Percentiles rank a stretch among this genome's conserved stretches.
Evolutionary conservation across 495 filamentous ascomycete species (phyloP).

Genomic region (Aspergillus incahuasiensis): DNA sequence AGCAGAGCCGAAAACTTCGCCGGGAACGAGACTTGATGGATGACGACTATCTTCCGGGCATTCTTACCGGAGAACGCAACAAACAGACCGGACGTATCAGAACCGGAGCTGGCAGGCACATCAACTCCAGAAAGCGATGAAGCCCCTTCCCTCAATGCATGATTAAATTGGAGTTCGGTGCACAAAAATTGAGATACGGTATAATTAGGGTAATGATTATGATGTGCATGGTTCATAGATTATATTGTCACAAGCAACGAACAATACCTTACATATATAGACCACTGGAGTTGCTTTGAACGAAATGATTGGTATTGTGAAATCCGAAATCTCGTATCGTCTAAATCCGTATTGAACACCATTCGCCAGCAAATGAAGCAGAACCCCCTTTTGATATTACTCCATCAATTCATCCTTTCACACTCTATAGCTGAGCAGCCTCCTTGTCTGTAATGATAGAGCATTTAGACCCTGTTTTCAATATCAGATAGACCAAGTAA

Average conservation of each 20-base stretch:
- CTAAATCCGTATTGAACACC: slow-evolving; percentile 41
- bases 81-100: slow-evolving; percentile 60
- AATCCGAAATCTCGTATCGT: slow-evolving; percentile 25
- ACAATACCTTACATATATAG: slow-evolving; percentile 1
- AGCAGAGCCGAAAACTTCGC: slow-evolving; percentile 57
- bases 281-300: background rate
- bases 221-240: slow-evolving; percentile 10
- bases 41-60: slow-evolving; percentile 83
- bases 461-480: slow-evolving; percentile 12
- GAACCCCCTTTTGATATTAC: slow-evolving; percentile 29
- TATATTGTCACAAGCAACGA: slow-evolving; percentile 18
- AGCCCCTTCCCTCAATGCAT: slow-evolving; percentile 25
- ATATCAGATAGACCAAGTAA: background rate
- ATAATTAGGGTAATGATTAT: slow-evolving; percentile 15
- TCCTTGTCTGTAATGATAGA: slow-evolving; percentile 22
- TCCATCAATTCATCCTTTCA: slow-evolving; percentile 11
- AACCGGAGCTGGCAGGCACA: slow-evolving; percentile 79
- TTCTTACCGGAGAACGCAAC: slow-evolving; percentile 73
- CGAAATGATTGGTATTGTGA: slow-evolving; percentile 6
- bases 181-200: slow-evolving; percentile 25
- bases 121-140: slow-evolving; percentile 74
- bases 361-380: slow-evolving; percentile 38
- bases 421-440: slow-evolving; percentile 27
- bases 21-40: slow-evolving; percentile 83
- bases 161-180: slow-evolving; percentile 33